Base-by-base conservation (phyloP, 208 protist genomes). In the Sergeia podlipaevii region DNA sequence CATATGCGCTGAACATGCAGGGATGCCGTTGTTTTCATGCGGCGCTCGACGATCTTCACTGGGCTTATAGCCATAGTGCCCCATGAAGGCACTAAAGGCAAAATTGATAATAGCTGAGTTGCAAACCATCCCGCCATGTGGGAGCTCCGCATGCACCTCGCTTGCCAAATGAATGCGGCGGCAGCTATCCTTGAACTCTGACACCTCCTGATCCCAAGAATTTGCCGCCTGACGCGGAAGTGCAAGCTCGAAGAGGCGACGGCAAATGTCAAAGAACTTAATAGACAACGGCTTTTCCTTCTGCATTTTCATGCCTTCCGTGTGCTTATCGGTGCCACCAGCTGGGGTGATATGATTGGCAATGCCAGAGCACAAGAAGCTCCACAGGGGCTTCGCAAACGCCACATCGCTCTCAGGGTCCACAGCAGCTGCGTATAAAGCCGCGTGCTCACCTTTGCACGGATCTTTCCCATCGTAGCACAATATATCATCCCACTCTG, bases 341-440 rank as follows among this genome's bases (percentile, higher is more conserved):
- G 21, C 36, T 20, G 42, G 36, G 28, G 60, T 36, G 23, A 41
- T 58, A 21, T 45, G 48, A 49, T 78, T 67, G 29, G 82, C 37
- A 18, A 62, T 8, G 11, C 82, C 82, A 6, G 63, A 66, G 70
- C 69, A 78, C 28, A 90, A 64, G 55, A 70, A 69, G 10, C 61
- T 59, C 78, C 82, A 90, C 20, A 90, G 50, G 17, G 82, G 82
- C 61, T 85, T 80, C 17, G 77, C 82, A 60, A 90, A 90, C 23
- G 85, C 72, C 2, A 90, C 78, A 50, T 90, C 77, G 23, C 74
- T 47, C 15, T 41, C 37, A 7, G 64, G 54, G 44, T 85, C 68
- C 23, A 85, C 24, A 10, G 82, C 77, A 15, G 82, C 82, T 11
- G 59, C 47, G 53, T 76, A 74, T 36, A 90, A 50, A 0, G 82